Percentiles rank a stretch among this genome's conserved stretches.
Conservation (phyloP, 1,284 basidiomycete genomes). For the Flammula alnicola region DNA sequence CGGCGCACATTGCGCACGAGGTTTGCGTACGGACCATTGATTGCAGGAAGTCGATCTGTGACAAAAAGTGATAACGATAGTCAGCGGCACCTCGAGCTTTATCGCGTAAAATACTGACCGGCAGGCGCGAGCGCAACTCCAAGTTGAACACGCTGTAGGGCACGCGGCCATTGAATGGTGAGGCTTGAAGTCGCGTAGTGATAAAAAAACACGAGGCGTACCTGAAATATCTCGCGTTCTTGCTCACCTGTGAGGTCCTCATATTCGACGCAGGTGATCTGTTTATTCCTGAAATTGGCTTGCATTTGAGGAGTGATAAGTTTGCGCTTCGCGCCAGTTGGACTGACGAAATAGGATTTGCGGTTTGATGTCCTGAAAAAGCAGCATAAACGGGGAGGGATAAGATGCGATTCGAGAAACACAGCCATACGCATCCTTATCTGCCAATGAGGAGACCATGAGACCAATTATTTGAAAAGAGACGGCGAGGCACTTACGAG, state of each 20-base stretch:
- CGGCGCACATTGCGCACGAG: slow-evolving; percentile 52
- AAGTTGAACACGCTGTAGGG: slow-evolving; percentile 64
- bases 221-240: slow-evolving; percentile 75
- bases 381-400: not conserved
- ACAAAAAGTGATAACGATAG: no score
- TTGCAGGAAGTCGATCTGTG: slow-evolving; percentile 55
- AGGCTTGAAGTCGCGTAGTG: not conserved
- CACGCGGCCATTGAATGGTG: not conserved
- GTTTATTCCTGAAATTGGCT: slow-evolving; percentile 53
- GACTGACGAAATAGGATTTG: slow-evolving; percentile 52
- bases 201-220: slow-evolving; percentile 25
- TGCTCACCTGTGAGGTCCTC: slow-evolving; percentile 51
- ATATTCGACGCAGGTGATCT: slow-evolving; percentile 68
- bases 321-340: slow-evolving; percentile 27
- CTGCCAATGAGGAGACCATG: slow-evolving; percentile 28
- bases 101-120: slow-evolving; percentile 41
- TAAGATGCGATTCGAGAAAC: not conserved
- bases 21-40: slow-evolving; percentile 48
- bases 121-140: slow-evolving; percentile 70
- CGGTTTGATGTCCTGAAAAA: slow-evolving; percentile 38
- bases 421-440: slow-evolving; percentile 55
- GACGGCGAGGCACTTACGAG: slow-evolving; percentile 41
- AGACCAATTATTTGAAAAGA: not conserved
- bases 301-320: slow-evolving; percentile 45
- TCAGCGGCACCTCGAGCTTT: not conserved